phyloP scores from a whole-genome alignment of 192 early-diverging fungal genomes.

The Backusella circina region DNA sequence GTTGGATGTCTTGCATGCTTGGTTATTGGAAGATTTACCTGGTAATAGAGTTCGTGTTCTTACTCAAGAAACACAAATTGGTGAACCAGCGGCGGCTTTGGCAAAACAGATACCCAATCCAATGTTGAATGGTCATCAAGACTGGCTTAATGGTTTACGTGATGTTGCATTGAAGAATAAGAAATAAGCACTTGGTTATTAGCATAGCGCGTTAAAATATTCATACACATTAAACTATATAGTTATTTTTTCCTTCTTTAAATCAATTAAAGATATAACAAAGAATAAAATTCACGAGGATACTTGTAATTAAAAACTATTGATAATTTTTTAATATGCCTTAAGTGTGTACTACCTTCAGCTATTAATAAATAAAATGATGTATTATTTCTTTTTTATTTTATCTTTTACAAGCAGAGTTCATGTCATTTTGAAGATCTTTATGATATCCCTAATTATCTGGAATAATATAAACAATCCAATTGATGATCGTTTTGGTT shows the following conservation, averaged over 20 bases:
- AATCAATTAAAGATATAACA: too few relatives aligned
- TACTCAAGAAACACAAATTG: slow-evolving; percentile 1
- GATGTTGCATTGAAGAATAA: slow-evolving; percentile 5
- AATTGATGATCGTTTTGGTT: too few relatives aligned
- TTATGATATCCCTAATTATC: too few relatives aligned
- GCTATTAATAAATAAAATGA: too few relatives aligned
- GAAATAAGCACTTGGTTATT: not conserved
- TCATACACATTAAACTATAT: not conserved
- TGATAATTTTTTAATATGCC: too few relatives aligned
- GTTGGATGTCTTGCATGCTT: slow-evolving; percentile 1
- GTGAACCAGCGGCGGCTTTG: not conserved
- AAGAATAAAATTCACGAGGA: too few relatives aligned
- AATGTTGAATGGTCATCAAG: slow-evolving; percentile 6
- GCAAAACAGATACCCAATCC: not conserved
- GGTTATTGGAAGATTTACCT: not conserved
- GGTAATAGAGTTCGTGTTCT: not conserved
- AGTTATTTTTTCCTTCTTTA: not conserved
- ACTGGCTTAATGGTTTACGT: not conserved
- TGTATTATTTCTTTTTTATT: too few relatives aligned
- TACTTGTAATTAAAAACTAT: too few relatives aligned
- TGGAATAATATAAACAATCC: too few relatives aligned
- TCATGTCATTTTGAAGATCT: too few relatives aligned
- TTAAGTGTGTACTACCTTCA: too few relatives aligned
- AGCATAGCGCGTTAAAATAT: not conserved
- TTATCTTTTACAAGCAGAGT: too few relatives aligned